A percentile compares a stretch with the other conserved stretches of the same genome.
These are phyloP conservation scores for Phellinidium pouzarii DNA, from an alignment of 1,284 basidiomycete species.

Conservation along the genomic window DNA sequence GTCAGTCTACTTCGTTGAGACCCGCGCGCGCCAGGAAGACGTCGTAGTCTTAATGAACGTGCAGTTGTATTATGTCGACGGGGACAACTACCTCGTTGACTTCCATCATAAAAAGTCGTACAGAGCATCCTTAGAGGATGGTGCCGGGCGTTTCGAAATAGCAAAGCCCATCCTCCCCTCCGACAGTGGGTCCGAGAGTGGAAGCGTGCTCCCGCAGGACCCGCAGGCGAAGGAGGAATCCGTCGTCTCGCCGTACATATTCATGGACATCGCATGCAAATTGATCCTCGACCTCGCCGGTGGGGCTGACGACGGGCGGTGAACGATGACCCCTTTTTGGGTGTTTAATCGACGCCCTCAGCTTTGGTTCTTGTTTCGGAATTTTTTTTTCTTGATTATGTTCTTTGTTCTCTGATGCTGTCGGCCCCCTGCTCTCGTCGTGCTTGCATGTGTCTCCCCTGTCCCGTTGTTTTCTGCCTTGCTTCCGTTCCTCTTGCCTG, in stretches of 20 bases:
- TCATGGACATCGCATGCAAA: slow-evolving; percentile 91
- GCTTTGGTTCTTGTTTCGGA: neutral
- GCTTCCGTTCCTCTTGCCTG: neutral
- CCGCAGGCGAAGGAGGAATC: slow-evolving; percentile 52
- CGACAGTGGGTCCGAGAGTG: slow-evolving; percentile 40
- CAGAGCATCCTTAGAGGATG: slow-evolving; percentile 52
- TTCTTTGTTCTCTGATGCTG: slow-evolving; percentile 1
- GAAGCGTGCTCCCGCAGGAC: slow-evolving; percentile 33
- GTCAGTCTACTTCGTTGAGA: slow-evolving; percentile 91
- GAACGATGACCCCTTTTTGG: neutral
- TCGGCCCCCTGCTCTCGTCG: neutral
- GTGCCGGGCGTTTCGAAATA: slow-evolving; percentile 64
- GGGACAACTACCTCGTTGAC: slow-evolving; percentile 94
- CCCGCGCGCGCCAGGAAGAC: slow-evolving; percentile 82
- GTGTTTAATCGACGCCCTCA: neutral
- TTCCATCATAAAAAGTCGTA: slow-evolving; percentile 97
- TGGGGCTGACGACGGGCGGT: slow-evolving; percentile 35
- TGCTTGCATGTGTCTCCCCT: neutral
- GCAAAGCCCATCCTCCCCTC: slow-evolving; percentile 40
- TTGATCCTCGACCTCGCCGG: slow-evolving; percentile 77
- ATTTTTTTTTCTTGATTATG: neutral
- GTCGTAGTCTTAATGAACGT: slow-evolving; percentile 97
- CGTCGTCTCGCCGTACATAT: slow-evolving; percentile 89
- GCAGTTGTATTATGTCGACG: slow-evolving; percentile 93
- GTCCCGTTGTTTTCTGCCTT: neutral